Percentiles rank a stretch among this genome's conserved stretches.
Evolutionary conservation across 2,329 filamentous ascomycete species (phyloP).

Genomic region (Aspergillus caelatus): DNA sequence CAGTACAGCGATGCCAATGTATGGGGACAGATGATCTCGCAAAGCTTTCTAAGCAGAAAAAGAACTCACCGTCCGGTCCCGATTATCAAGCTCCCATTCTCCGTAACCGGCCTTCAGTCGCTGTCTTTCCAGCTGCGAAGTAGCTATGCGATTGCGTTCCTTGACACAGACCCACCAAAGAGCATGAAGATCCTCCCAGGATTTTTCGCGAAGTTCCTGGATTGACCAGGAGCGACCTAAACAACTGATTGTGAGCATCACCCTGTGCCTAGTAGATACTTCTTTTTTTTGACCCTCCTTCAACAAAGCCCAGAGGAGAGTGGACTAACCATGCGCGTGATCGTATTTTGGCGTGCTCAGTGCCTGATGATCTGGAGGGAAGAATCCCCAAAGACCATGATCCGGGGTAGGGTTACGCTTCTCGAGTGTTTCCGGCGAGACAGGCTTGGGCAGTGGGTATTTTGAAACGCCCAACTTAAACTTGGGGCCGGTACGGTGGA

Average conservation of each 20-base stretch:
- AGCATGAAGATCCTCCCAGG: slow-evolving; percentile 88
- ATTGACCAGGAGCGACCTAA: slow-evolving; percentile 77
- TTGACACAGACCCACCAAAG: slow-evolving; percentile 95
- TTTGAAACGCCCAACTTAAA: slow-evolving; percentile 74
- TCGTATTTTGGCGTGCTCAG: slow-evolving; percentile 73
- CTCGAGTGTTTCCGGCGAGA: slow-evolving; percentile 56
- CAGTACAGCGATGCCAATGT: background rate
- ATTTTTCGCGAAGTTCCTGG: slow-evolving; percentile 83
- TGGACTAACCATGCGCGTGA: slow-evolving; percentile 64
- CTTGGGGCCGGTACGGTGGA: slow-evolving; percentile 75
- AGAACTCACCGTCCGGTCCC: slow-evolving; percentile 67
- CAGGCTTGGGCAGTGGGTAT: slow-evolving; percentile 73
- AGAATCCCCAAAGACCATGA: slow-evolving; percentile 93
- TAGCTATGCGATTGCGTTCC: slow-evolving; percentile 88
- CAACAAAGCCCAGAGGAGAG: background rate
- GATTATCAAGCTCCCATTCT: slow-evolving; percentile 63
- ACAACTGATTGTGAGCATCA: slow-evolving; percentile 18
- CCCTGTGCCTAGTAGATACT: background rate
- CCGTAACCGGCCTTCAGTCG: slow-evolving; percentile 74
- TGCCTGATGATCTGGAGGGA: slow-evolving; percentile 69
- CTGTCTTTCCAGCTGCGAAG: slow-evolving; percentile 69
- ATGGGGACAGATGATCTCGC: background rate
- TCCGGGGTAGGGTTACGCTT: slow-evolving; percentile 62
- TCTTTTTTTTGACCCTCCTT: background rate
- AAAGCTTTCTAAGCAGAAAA: background rate